Evolutionary conservation across 2,329 filamentous ascomycete genomes (phyloP).

Genomic region (Sclerotinia minor): DNA sequence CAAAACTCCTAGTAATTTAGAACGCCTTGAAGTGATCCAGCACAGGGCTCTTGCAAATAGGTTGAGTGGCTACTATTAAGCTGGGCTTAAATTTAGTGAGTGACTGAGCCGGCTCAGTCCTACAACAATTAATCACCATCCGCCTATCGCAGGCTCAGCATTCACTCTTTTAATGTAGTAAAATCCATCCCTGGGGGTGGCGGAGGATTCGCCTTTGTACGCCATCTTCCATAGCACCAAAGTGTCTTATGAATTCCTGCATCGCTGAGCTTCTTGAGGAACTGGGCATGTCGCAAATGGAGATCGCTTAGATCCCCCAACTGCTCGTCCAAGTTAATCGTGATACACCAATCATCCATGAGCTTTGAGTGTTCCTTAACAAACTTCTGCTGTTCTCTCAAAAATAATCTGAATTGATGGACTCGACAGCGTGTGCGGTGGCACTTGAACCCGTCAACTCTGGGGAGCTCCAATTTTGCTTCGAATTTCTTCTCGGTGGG

Average conservation of each 20-base stretch:
- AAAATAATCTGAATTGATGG: background rate
- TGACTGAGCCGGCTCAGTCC: background rate
- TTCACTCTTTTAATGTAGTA: background rate
- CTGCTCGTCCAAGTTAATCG: background rate
- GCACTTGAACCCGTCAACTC: slow-evolving; percentile 3
- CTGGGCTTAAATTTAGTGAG: too few species aligned
- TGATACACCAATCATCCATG: background rate
- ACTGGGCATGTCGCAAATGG: background rate
- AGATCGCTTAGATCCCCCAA: background rate
- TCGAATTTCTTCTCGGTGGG: too few species aligned
- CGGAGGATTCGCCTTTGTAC: background rate
- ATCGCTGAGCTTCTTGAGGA: background rate
- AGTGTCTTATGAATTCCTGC: background rate
- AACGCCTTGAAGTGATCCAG: background rate
- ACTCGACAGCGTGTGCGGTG: background rate
- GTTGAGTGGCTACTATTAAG: background rate
- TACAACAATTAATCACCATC: background rate
- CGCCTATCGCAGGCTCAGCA: background rate
- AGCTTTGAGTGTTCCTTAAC: background rate
- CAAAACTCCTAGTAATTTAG: background rate
- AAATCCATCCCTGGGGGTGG: background rate
- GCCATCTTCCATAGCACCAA: background rate
- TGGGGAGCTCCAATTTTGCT: background rate
- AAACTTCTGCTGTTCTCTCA: background rate
- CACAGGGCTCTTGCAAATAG: too few species aligned